phyloP scores from a whole-genome alignment of 169 alveolate genomes.

The Cryptosporidium sp. region DNA sequence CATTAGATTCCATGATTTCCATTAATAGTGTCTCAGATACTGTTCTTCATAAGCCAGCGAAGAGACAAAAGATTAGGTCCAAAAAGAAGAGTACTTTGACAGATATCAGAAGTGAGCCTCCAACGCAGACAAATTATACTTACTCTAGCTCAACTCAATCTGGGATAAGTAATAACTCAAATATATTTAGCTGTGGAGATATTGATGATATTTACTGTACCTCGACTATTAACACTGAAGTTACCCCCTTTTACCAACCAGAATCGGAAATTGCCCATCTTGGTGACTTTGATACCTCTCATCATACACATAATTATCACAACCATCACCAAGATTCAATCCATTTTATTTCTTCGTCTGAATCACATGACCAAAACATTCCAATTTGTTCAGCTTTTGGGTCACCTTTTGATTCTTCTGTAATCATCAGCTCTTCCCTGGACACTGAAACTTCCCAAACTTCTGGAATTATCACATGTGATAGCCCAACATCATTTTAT shows the following conservation, averaged over 20 bases:
- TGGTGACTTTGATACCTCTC: conserved; percentile 10
- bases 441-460: conserved; percentile 6
- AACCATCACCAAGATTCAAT: conserved; percentile 23
- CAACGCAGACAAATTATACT: neutral
- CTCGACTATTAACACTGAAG: conserved; percentile 3
- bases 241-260: conserved; percentile 53
- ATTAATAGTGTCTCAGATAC: neutral
- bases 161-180: neutral
- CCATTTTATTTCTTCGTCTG: neutral
- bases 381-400: conserved; percentile 9
- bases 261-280: conserved; percentile 36
- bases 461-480: conserved; percentile 1
- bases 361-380: conserved; percentile 4
- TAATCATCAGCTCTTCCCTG: conserved; percentile 7
- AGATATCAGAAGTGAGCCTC: neutral
- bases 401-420: conserved; percentile 43
- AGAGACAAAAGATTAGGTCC: conserved; percentile 48
- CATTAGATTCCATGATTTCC: conserved; percentile 12
- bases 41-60: conserved; percentile 14
- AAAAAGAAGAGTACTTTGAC: conserved; percentile 9
- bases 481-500: conserved; percentile 51
- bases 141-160: neutral
- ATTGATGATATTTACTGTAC: neutral
- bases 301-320: neutral
- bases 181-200: neutral